A percentile compares a stretch with the other conserved stretches of the same genome.
Conservation (phyloP, 2,329 filamentous ascomycete species). For the Boeremia lycopersici region DNA sequence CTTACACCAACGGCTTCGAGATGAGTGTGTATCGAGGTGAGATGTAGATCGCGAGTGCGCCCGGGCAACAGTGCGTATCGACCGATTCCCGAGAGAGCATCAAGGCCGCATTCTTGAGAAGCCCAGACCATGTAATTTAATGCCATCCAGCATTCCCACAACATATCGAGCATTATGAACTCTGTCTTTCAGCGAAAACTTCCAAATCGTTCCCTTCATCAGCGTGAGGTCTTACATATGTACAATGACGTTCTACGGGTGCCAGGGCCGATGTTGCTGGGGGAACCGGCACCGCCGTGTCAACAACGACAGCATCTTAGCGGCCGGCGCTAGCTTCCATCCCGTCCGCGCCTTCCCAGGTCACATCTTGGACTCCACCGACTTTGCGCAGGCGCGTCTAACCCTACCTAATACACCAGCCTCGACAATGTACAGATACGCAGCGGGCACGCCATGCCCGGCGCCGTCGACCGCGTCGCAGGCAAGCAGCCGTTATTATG, state of each 20-base stretch:
- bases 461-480: constrained; percentile 35
- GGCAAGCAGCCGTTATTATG: constrained; percentile 31
- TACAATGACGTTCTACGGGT: constrained; percentile 11
- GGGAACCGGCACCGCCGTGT: constrained; percentile 3
- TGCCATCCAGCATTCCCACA: neutral
- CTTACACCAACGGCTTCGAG: constrained; percentile 57
- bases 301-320: constrained; percentile 10
- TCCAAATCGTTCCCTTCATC: too few relatives aligned
- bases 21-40: constrained; percentile 37
- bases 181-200: too few relatives aligned
- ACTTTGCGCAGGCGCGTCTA: constrained; percentile 28
- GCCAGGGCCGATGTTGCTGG: constrained; percentile 6
- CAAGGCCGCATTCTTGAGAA: constrained; percentile 2
- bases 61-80: neutral
- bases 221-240: neutral
- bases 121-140: constrained; percentile 6
- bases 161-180: too few relatives aligned
- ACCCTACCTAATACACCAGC: constrained; percentile 9
- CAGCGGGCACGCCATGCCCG: constrained; percentile 46
- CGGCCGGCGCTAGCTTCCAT: constrained; percentile 11
- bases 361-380: constrained; percentile 13
- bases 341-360: constrained; percentile 7
- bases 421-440: constrained; percentile 42
- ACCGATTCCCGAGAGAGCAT: neutral
- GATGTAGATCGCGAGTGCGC: neutral